phyloP scores from a whole-genome alignment of 176 grass and related monocot species.

The Eleusine indica region DNA sequence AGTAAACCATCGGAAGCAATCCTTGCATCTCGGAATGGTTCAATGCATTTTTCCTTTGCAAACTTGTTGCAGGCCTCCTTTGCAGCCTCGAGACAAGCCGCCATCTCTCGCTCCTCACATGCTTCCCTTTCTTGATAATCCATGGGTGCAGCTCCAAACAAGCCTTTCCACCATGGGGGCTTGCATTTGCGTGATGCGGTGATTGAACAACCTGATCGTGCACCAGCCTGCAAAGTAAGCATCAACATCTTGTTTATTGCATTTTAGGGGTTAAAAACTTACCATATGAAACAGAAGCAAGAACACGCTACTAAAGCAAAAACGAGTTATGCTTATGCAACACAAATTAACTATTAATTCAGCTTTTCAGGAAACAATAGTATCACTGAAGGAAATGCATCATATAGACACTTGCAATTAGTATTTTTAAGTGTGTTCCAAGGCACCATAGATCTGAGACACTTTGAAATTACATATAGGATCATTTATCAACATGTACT shows the following conservation, averaged over 20 bases:
- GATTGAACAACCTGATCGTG: conserved; percentile 75
- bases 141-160: conserved; percentile 47
- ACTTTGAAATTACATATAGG: neutral
- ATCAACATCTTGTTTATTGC: neutral
- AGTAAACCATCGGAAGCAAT: conserved; percentile 44
- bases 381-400: no score
- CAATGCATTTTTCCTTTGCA: conserved; percentile 61
- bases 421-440: neutral
- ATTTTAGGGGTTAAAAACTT: neutral
- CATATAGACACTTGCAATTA: neutral
- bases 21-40: conserved; percentile 75
- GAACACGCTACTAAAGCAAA: no score
- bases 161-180: conserved; percentile 78
- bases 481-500: neutral
- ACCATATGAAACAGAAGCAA: neutral
- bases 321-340: neutral
- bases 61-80: conserved; percentile 70
- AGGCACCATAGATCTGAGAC: neutral
- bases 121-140: conserved; percentile 59
- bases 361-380: no score
- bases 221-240: conserved; percentile 58
- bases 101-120: conserved; percentile 79
- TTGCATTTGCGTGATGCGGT: conserved; percentile 78
- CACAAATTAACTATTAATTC: neutral
- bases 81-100: conserved; percentile 49